Evolutionary conservation across 306 rosid species (phyloP).

Genomic region (Vigna angularis): DNA sequence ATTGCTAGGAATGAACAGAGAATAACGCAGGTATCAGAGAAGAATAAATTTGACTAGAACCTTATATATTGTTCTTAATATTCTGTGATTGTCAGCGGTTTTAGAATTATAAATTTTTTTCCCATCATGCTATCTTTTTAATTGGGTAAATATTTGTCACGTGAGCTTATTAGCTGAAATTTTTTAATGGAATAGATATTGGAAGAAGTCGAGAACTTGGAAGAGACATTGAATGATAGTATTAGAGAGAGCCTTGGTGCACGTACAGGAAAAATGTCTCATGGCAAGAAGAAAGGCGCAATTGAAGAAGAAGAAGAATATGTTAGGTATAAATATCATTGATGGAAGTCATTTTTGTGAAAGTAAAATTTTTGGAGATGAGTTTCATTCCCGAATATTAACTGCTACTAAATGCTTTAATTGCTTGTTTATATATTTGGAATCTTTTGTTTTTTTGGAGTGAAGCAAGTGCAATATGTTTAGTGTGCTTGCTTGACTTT

Average conservation of each 20-base stretch:
- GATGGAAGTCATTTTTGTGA: not conserved
- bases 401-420: constrained; percentile 32
- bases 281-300: constrained; percentile 79
- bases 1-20: constrained; percentile 98
- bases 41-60: constrained; percentile 22
- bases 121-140: constrained; percentile 1
- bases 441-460: constrained; percentile 4
- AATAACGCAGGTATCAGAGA: constrained; percentile 71
- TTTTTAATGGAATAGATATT: constrained; percentile 56
- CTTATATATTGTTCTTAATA: constrained; percentile 31
- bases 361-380: constrained; percentile 7
- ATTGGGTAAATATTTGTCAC: constrained; percentile 28
- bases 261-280: constrained; percentile 64
- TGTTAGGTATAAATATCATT: constrained; percentile 58
- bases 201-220: constrained; percentile 98
- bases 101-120: constrained; percentile 6
- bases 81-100: constrained; percentile 31
- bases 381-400: constrained; percentile 29
- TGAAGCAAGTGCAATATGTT: not conserved
- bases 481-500: not conserved
- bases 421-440: constrained; percentile 21
- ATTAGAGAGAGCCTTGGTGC: constrained; percentile 93
- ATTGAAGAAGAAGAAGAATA: constrained; percentile 78
- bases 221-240: constrained; percentile 95
- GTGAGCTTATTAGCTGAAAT: constrained; percentile 14